These are phyloP conservation scores for Phialophora macrospora DNA, from an alignment of 2,329 filamentous ascomycete genomes.

Conservation along the genomic window DNA sequence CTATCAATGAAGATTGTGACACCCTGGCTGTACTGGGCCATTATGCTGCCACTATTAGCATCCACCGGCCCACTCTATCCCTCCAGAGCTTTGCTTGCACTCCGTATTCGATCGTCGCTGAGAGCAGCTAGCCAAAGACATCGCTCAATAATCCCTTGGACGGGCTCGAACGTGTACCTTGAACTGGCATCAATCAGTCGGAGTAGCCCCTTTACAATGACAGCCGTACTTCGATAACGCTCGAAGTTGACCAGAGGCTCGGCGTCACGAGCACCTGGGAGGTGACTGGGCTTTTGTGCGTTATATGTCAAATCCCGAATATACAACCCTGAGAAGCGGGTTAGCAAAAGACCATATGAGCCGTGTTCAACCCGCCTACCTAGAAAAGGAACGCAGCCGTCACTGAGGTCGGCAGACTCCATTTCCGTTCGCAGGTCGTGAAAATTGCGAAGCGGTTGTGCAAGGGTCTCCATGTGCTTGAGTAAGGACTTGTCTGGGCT, in stretches of 20 bases:
- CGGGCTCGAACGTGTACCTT: slow-evolving; percentile 63
- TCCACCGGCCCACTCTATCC: not conserved
- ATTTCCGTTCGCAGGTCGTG: slow-evolving; percentile 66
- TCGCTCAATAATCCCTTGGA: slow-evolving; percentile 63
- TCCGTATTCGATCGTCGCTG: slow-evolving; percentile 61
- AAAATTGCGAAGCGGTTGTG: slow-evolving; percentile 68
- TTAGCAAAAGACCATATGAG: slow-evolving; percentile 20
- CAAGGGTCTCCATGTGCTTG: slow-evolving; percentile 63
- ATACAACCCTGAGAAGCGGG: slow-evolving; percentile 57
- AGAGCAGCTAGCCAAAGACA: slow-evolving; percentile 69
- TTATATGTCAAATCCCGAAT: slow-evolving; percentile 71
- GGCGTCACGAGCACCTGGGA: slow-evolving; percentile 52
- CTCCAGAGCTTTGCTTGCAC: slow-evolving; percentile 52
- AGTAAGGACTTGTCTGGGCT: slow-evolving; percentile 60
- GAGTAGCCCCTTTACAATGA: slow-evolving; percentile 67
- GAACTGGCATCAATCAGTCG: slow-evolving; percentile 67
- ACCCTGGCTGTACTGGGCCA: not conserved
- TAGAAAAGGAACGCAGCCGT: slow-evolving; percentile 70
- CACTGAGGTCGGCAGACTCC: slow-evolving; percentile 63
- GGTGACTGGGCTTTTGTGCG: slow-evolving; percentile 66
- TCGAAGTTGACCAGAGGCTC: slow-evolving; percentile 70
- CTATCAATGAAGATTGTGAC: not conserved
- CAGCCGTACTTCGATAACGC: slow-evolving; percentile 67
- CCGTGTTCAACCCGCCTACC: slow-evolving; percentile 48
- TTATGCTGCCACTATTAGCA: not conserved